These are phyloP conservation scores for Kluyveromyces marxianus DNA, from an alignment of 1,139 yeast genomes.

Conservation along the genomic window DNA sequence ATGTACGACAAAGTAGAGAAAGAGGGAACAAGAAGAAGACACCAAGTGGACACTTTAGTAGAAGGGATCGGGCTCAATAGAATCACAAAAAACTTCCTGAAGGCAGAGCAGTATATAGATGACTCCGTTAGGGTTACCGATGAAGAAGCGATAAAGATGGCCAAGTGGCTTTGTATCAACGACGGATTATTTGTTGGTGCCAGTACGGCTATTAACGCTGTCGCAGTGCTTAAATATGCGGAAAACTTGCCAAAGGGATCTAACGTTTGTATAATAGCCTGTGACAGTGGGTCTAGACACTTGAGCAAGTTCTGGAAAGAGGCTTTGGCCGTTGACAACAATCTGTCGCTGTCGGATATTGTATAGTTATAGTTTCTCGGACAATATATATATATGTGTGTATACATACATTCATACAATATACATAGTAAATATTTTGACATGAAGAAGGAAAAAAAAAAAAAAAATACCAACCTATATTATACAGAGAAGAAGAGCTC, in stretches of 20 bases:
- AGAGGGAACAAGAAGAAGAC: slow-evolving; percentile 91
- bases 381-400: too few relatives aligned
- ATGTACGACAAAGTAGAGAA: slow-evolving; percentile 85
- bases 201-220: slow-evolving; percentile 87
- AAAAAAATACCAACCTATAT: background rate
- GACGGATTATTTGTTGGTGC: slow-evolving; percentile 93
- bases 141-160: slow-evolving; percentile 79
- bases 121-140: slow-evolving; percentile 77
- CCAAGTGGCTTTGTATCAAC: slow-evolving; percentile 65
- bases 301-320: slow-evolving; percentile 85
- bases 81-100: slow-evolving; percentile 69
- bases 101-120: slow-evolving; percentile 65
- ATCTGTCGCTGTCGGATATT: slow-evolving; percentile 28
- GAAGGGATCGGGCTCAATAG: slow-evolving; percentile 93
- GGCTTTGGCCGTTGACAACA: slow-evolving; percentile 36
- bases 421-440: background rate
- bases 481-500: too few relatives aligned
- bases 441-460: background rate
- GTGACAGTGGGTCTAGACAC: slow-evolving; percentile 89
- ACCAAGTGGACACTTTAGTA: slow-evolving; percentile 89
- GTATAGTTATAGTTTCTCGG: background rate
- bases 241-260: slow-evolving; percentile 52
- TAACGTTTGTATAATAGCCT: slow-evolving; percentile 76
- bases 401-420: background rate
- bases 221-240: slow-evolving; percentile 74